Evolutionary conservation across 306 rosid genomes (phyloP), one percentile per base, ranked within the genome.

Genomic region (Comarum palustre): DNA sequence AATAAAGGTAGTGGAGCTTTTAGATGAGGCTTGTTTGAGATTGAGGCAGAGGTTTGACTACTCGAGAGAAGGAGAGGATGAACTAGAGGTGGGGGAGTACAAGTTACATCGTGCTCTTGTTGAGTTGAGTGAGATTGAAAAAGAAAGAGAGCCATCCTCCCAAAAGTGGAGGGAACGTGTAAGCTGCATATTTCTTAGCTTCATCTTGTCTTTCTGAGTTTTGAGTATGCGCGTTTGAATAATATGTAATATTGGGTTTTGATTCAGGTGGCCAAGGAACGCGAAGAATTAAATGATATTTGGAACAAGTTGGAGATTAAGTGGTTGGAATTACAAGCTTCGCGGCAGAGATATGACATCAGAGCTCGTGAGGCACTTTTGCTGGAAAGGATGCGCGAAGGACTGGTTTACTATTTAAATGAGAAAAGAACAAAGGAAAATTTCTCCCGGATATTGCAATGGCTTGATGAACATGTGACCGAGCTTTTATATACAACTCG

Each of bases 391-490:
- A 57, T 72, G 75, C 55, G 47, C 1, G 75, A 72, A 72, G 62
- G 75, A 55, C 46, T 72, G 75, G 66, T 42, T 27, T 57, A 41
- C 4, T 42, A 34, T 72, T 22, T 72, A 41, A 72, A 72, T 72
- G 75, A 72, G 55, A 54, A 50, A 41, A 41, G 66, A 42, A 4
- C 31, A 16, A 72, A 25, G 67, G 45, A 57, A 16, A 25, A 59
- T 57, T 57, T 55, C 29, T 25, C 75, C 43, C 42, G 67, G 75
- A 24, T 72, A 66, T 72, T 72, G 75, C 52, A 41, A 42, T 72
- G 66, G 75, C 45, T 72, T 27, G 66, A 72, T 55, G 75, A 72
- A 47, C 75, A 72, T 72, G 75, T 72, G 75, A 72, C 66, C 16
- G 75, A 72, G 75, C 75, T 72, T 57, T 16, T 72, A 27, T 72